Evolutionary conservation across 306 rosid species (phyloP), one percentile per base, ranked within the genome.

Genomic region (Dryas alaskensis): DNA sequence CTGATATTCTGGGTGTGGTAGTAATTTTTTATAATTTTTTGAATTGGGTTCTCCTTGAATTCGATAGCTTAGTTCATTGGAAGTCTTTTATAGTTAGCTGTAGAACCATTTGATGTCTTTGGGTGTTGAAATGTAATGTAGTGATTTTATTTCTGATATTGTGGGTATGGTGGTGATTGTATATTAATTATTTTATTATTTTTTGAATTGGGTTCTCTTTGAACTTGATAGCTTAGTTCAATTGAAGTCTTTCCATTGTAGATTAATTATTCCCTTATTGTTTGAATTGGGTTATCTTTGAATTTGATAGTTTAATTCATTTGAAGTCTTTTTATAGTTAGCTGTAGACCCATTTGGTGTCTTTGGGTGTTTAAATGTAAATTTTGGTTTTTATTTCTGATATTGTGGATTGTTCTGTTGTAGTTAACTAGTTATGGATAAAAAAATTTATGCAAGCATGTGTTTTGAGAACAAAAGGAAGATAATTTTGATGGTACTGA

Each of bases 171-270:
- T 31, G 3, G 2, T 31, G 37, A 31, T 31, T 31, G 37, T 31
- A 31, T 31, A 31, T 31, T 31, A 31, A 31, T 31, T 31, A 31
- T 31, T 31, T 31, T 31, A 31, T 31, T 1, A 1, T 1, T 31
- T 31, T 31, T 31, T 31, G 37, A 46, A 42, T 25, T 51, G 10
- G 46, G 14, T 10, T 40, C 67, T 53, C 12, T 65, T 19, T 65
- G 70, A 40, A 46, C 17, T 46, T 45, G 70, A 65, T 65, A 65
- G 52, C 37, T 46, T 46, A 4, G 54, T 22, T 65, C 42, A 47
- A 45, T 45, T 65, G n/a, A 10, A 65, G n/a, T 5, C 39, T 25
- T 31, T 31, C 3, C 2, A 31, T 31, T 31, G 37, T 31, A 31
- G 37, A 31, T 1, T 31, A 31, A 31, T 1, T 2, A 31, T 31